phyloP scores from a whole-genome alignment of 257 asterid genomes.

The Plantago major region DNA sequence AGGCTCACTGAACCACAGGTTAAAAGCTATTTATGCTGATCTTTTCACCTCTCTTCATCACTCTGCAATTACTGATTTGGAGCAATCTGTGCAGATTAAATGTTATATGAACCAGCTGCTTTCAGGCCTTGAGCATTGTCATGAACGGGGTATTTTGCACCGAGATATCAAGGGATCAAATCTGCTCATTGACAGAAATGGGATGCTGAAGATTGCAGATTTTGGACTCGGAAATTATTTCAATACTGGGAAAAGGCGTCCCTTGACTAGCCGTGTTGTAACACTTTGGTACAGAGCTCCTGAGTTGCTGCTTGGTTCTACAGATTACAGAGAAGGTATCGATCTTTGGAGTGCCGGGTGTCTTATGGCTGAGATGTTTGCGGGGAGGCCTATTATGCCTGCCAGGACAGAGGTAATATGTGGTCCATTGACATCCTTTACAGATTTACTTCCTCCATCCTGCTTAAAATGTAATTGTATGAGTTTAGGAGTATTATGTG shows the following conservation, averaged over 20 bases:
- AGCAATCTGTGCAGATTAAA: conserved; percentile 44
- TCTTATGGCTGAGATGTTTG: conserved; percentile 86
- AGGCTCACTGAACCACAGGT: conserved; percentile 81
- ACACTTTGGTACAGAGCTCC: conserved; percentile 92
- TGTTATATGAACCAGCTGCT: conserved; percentile 73
- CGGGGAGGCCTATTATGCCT: conserved; percentile 71
- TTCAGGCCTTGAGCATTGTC: conserved; percentile 77
- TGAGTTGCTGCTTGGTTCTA: conserved; percentile 71
- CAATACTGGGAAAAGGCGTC: conserved; percentile 42
- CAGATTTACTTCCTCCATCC: background rate
- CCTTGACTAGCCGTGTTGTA: conserved; percentile 72
- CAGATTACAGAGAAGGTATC: conserved; percentile 67
- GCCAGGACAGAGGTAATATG: conserved; percentile 71
- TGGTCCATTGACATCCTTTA: background rate
- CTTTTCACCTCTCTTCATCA: background rate
- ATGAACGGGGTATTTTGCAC: conserved; percentile 69
- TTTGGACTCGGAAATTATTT: conserved; percentile 67
- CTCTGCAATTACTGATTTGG: background rate
- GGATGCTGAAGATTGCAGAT: conserved; percentile 75
- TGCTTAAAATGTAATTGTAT: too few relatives aligned
- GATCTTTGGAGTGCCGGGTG: conserved; percentile 95
- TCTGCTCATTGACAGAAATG: conserved; percentile 58
- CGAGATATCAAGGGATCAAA: conserved; percentile 84
- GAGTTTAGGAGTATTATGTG: too few relatives aligned
- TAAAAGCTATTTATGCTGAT: background rate